Conservation (phyloP, 139 green algal species). For the Chlamydomonas sphaeroides region DNA sequence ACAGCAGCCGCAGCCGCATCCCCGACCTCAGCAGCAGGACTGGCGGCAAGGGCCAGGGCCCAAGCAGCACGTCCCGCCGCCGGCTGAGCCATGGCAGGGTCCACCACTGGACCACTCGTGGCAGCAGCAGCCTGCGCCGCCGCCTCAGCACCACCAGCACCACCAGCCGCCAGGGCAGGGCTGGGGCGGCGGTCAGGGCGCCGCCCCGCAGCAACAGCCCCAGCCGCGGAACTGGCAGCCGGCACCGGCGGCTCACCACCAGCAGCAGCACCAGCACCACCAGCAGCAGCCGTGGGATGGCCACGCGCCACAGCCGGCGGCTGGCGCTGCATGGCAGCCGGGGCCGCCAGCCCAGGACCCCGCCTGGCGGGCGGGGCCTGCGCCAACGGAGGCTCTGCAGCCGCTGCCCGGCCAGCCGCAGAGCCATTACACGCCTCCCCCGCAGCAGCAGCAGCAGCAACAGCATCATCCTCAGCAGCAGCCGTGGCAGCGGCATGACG, state of each 20-base stretch:
- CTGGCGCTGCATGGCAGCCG: too few relatives aligned
- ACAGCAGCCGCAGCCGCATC: too few relatives aligned
- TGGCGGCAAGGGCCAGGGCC: too few relatives aligned
- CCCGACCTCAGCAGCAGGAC: too few relatives aligned
- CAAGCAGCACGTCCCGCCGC: too few relatives aligned
- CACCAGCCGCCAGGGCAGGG: not conserved
- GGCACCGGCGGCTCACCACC: conserved; percentile 19
- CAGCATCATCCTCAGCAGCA: not conserved
- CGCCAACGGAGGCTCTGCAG: not conserved
- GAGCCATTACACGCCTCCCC: not conserved
- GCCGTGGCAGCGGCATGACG: not conserved
- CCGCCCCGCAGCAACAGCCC: not conserved
- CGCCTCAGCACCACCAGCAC: not conserved
- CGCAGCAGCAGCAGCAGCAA: not conserved
- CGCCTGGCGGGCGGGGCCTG: too few relatives aligned
- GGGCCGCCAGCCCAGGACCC: not conserved
- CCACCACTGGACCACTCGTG: too few relatives aligned
- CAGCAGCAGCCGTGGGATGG: not conserved
- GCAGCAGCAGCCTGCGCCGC: not conserved
- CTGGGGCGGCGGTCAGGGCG: not conserved
- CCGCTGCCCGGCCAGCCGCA: not conserved
- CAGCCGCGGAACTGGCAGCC: conserved; percentile 21
- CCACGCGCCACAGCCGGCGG: conserved; percentile 4
- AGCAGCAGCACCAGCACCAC: not conserved
- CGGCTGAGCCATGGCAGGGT: too few relatives aligned